A percentile compares a stretch with the other conserved stretches of the same genome.
Conservation (phyloP, 352 stramenopile genomes). For the Thraustochytrium striatum region DNA sequence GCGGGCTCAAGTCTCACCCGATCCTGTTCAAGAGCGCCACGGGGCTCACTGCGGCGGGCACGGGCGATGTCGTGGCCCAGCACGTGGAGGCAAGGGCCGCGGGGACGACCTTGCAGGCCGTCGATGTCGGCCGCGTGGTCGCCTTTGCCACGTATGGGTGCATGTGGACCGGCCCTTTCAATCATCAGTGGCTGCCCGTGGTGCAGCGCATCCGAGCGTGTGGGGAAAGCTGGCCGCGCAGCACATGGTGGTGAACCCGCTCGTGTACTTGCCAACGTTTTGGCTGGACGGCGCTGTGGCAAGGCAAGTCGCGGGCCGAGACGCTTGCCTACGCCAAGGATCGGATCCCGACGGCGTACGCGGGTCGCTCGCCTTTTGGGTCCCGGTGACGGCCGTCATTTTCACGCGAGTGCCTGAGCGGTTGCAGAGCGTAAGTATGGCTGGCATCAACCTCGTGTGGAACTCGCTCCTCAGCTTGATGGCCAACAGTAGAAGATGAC, state of each 20-base stretch:
- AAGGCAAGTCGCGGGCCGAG: neutral
- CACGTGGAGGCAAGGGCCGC: neutral
- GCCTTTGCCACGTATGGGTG: constrained; percentile 26
- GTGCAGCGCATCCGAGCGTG: neutral
- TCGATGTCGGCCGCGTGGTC: neutral
- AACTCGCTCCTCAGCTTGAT: constrained; percentile 23
- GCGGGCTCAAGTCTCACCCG: neutral
- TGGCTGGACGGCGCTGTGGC: neutral
- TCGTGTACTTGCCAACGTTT: constrained; percentile 26
- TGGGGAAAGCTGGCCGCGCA: neutral
- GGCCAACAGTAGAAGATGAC: neutral
- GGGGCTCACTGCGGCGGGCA: neutral
- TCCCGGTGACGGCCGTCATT: constrained; percentile 6
- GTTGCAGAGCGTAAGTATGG: constrained; percentile 42
- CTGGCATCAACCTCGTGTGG: constrained; percentile 33
- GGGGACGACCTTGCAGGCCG: neutral
- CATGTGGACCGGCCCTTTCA: constrained; percentile 35
- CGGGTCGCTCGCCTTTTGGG: constrained; percentile 12
- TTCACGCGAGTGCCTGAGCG: constrained; percentile 25
- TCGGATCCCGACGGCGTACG: neutral
- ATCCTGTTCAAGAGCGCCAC: constrained; percentile 15
- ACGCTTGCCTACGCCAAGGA: neutral
- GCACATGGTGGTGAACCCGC: neutral
- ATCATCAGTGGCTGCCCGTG: neutral
- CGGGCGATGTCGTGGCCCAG: constrained; percentile 23